Base-by-base conservation (phyloP, 352 stramenopile species). In the Pythium monospermum region DNA sequence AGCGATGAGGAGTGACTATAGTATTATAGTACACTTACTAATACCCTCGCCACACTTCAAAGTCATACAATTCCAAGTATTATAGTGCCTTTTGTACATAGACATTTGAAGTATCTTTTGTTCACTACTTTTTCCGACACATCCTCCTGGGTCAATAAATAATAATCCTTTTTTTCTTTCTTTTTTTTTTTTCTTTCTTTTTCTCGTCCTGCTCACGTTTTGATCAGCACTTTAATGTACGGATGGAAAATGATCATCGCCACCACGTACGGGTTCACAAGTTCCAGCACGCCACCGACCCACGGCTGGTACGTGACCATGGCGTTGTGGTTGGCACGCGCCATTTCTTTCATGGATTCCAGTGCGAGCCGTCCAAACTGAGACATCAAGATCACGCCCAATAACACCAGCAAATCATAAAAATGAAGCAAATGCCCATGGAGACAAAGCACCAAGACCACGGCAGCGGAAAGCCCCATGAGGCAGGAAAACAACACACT, bases 201-300 rank as follows among this genome's bases (percentile, higher is more conserved):
- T n/a, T n/a, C n/a, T n/a, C n/a, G n/a, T 56, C 6, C 35, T 6
- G n/a, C 35, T 23, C 15, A 39, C 0, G 27, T 19, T 31, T 71
- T 64, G 27, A 85, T 45, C 7, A 80, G 49, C 8, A 63, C 67
- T 54, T 83, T 87, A 23, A 75, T 64, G 35, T 81, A 85, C 40
- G 73, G 73, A 47, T 87, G 69, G 38, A 83, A 83, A 21, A 81
- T 61, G 53, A 84, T 76, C 50, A 68, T 75, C 1, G 71, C 71
- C 10, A 87, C 38, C 15, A 87, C 49, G n/a, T 84, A 87, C 25
- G 73, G 71, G 38, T 72, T 79, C 18, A 76, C 54, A 12, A 76
- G 46, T 43, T 76, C 67, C 59, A 85, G 66, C n/a, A 80, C 71
- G 21, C 76, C 71, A 18, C 27, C 25, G 6, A 64, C 25, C 27